Percentiles rank a stretch among this genome's conserved stretches.
Conservation (phyloP, 2,329 filamentous ascomycete genomes). For the Fusarium clavum region DNA sequence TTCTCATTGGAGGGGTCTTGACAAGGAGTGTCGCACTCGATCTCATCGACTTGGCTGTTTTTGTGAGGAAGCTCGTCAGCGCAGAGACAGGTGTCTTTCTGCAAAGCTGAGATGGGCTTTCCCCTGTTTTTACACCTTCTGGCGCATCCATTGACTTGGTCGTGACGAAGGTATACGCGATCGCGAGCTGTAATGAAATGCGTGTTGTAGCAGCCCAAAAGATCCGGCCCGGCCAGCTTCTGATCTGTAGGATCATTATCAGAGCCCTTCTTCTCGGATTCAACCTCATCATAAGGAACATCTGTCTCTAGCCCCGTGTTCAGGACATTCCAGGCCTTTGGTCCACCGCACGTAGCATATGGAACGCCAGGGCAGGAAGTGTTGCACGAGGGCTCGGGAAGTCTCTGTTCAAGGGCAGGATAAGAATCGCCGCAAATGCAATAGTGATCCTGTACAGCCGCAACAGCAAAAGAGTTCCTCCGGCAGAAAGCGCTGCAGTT, state of each 20-base stretch:
- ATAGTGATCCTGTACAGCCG: not conserved
- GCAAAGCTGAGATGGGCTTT: not conserved
- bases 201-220: not conserved
- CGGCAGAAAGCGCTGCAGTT: not conserved
- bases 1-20: not conserved
- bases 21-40: not conserved
- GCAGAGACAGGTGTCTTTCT: not conserved
- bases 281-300: not conserved
- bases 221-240: not conserved
- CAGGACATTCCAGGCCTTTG: not conserved
- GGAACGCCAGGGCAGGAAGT: not conserved
- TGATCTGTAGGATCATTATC: accelerated
- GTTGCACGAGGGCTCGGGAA: not conserved
- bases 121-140: not conserved
- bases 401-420: not conserved
- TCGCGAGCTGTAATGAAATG: not conserved
- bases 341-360: not conserved
- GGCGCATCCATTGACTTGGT: not conserved
- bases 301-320: not conserved
- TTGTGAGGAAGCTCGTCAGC: not conserved
- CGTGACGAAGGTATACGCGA: not conserved
- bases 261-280: not conserved
- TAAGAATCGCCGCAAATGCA: conserved; percentile 18
- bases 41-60: not conserved
- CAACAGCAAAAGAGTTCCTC: not conserved